Percentiles rank a stretch among this genome's conserved stretches.
These are phyloP conservation scores for Hymenoscyphus infarciens DNA, from an alignment of 2,329 filamentous ascomycete genomes.

Conservation along the genomic window DNA sequence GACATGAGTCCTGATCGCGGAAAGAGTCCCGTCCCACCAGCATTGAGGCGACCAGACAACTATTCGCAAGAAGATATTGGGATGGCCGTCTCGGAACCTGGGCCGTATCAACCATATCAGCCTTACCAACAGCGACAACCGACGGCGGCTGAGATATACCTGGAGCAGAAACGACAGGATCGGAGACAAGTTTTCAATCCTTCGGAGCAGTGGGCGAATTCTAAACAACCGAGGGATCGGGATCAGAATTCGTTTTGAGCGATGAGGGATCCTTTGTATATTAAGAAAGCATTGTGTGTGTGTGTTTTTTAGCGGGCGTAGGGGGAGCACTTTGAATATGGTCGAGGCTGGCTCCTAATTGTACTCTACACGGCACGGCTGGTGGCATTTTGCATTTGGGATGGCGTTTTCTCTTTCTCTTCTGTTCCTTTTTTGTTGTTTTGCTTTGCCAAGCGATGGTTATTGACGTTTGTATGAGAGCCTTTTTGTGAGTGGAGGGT, in stretches of 20 bases:
- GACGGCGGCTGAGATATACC: constrained; percentile 21
- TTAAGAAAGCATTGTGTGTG: not conserved
- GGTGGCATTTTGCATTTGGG: not conserved
- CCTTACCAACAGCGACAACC: constrained; percentile 13
- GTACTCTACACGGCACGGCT: not conserved
- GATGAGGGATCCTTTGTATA: not conserved
- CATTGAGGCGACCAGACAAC: constrained; percentile 12
- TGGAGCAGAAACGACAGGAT: constrained; percentile 22
- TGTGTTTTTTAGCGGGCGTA: constrained; percentile 4
- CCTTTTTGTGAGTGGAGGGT: not conserved
- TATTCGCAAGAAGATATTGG: constrained; percentile 20
- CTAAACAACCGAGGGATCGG: constrained; percentile 12
- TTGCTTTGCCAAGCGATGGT: not conserved
- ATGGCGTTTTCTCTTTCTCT: not conserved
- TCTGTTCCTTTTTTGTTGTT: not conserved
- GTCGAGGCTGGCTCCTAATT: constrained; percentile 13
- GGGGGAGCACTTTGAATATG: not conserved
- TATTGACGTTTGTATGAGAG: not conserved
- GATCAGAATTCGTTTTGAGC: not conserved
- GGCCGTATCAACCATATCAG: constrained; percentile 21
- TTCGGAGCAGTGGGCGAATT: constrained; percentile 21
- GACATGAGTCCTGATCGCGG: constrained; percentile 20
- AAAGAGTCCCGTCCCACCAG: constrained; percentile 13
- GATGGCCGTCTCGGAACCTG: constrained; percentile 25
- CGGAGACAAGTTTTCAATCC: constrained; percentile 20